Evolutionary conservation across 192 early-diverging fungal genomes (phyloP).

Genomic region (Coemansia sp.): DNA sequence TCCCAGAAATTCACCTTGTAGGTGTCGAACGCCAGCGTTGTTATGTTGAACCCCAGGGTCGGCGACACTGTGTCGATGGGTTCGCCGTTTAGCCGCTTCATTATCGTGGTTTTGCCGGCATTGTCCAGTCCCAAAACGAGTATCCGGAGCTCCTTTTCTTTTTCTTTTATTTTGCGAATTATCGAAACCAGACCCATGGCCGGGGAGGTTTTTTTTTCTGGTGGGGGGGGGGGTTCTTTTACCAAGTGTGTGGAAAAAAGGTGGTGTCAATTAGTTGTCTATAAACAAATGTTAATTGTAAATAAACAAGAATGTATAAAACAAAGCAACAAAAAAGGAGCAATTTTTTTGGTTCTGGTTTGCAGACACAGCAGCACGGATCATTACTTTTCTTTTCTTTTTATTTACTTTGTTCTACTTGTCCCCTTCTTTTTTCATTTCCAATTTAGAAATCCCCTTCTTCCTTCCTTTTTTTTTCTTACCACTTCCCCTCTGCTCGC

Average conservation of each 20-base stretch:
- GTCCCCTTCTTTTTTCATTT: background rate
- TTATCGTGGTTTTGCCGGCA: conserved; percentile 98
- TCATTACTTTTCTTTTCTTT: no score
- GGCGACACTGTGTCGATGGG: conserved; percentile 87
- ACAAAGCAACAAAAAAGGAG: background rate
- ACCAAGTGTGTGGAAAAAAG: no score
- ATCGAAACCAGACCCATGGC: conserved; percentile 98
- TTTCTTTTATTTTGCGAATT: conserved; percentile 84
- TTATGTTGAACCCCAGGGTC: conserved; percentile 97
- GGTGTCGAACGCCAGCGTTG: conserved; percentile 66
- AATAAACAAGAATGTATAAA: background rate
- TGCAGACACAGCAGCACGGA: no score
- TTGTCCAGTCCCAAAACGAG: conserved; percentile 97
- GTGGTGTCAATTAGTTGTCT: no score
- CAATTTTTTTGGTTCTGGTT: no score
- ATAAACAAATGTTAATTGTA: no score
- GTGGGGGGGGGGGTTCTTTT: no score
- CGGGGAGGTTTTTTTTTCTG: no score
- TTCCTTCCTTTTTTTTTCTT: background rate
- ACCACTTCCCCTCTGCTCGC: no score
- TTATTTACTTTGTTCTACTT: no score
- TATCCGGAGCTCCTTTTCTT: conserved; percentile 92
- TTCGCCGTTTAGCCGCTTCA: conserved; percentile 93
- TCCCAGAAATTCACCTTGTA: conserved; percentile 95
- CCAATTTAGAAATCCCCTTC: background rate